Evolutionary conservation across 2,329 filamentous ascomycete genomes (phyloP).

Genomic region (Colletotrichum sp.): DNA sequence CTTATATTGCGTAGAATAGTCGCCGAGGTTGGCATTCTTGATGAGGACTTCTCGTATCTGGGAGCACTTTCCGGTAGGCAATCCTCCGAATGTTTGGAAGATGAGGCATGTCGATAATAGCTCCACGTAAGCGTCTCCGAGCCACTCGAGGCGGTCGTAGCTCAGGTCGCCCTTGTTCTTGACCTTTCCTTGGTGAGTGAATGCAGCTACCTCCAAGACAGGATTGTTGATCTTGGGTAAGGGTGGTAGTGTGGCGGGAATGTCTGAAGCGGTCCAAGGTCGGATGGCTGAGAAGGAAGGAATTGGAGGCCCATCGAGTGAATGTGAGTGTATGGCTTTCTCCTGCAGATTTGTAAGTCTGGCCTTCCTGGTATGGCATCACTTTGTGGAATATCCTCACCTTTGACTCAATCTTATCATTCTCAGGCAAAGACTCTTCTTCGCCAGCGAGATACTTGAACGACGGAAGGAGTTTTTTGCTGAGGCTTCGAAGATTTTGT

Average conservation of each 20-base stretch:
- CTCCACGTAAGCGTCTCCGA: slow-evolving; percentile 88
- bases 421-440: not conserved
- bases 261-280: slow-evolving; percentile 56
- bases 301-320: not conserved
- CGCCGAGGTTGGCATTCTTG: slow-evolving; percentile 78
- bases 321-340: not conserved
- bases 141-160: slow-evolving; percentile 87
- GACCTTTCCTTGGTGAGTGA: slow-evolving; percentile 66
- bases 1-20: slow-evolving; percentile 73
- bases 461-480: slow-evolving; percentile 31
- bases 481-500: slow-evolving; percentile 17
- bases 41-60: slow-evolving; percentile 81
- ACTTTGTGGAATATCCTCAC: not conserved
- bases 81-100: slow-evolving; percentile 70
- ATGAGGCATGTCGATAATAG: slow-evolving; percentile 78
- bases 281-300: slow-evolving; percentile 32
- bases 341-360: not conserved
- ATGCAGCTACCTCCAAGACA: slow-evolving; percentile 64
- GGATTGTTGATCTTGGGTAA: slow-evolving; percentile 67
- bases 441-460: slow-evolving; percentile 24
- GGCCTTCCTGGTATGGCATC: not conserved
- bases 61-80: slow-evolving; percentile 72
- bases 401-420: not conserved
- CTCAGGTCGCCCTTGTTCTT: slow-evolving; percentile 43
- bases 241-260: slow-evolving; percentile 55